Percentiles rank a stretch among this genome's conserved stretches.
These are phyloP conservation scores for Candida koratica DNA, from an alignment of 805 yeast genomes.

Conservation along the genomic window DNA sequence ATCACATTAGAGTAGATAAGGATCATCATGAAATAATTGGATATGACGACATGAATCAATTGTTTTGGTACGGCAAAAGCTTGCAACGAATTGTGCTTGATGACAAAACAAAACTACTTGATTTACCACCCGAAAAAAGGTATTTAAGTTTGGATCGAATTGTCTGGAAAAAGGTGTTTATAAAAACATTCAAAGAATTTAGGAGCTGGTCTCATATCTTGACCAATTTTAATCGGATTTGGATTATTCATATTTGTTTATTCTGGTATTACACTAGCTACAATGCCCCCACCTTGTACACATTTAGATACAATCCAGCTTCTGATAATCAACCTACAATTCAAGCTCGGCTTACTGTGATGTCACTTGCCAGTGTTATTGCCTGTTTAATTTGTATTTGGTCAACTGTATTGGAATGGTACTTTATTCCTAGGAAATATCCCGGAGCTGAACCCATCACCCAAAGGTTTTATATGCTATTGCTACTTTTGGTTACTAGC, in stretches of 20 bases:
- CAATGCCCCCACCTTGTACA: constrained; percentile 67
- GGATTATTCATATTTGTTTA: constrained; percentile 70
- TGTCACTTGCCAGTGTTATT: constrained; percentile 66
- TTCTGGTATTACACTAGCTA: constrained; percentile 76
- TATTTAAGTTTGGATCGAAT: constrained; percentile 51
- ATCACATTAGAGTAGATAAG: constrained; percentile 45
- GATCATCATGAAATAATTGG: constrained; percentile 75
- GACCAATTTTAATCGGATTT: constrained; percentile 71
- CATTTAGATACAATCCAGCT: constrained; percentile 49
- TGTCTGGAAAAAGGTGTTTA: constrained; percentile 63
- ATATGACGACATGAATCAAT: constrained; percentile 85
- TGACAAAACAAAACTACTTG: constrained; percentile 48
- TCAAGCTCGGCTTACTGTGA: constrained; percentile 51
- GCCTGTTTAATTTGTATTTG: constrained; percentile 54
- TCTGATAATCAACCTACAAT: constrained; percentile 58
- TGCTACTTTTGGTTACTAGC: constrained; percentile 42
- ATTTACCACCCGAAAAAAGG: constrained; percentile 52
- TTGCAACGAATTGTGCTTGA: constrained; percentile 51
- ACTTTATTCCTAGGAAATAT: constrained; percentile 69
- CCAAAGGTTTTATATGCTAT: constrained; percentile 42
- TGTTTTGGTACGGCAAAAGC: constrained; percentile 79
- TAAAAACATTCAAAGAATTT: constrained; percentile 70
- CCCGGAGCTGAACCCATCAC: constrained; percentile 64
- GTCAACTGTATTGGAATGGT: constrained; percentile 54
- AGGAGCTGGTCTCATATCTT: constrained; percentile 75